Base-by-base conservation (phyloP, 306 rosid species). In the Castanea crenata region DNA sequence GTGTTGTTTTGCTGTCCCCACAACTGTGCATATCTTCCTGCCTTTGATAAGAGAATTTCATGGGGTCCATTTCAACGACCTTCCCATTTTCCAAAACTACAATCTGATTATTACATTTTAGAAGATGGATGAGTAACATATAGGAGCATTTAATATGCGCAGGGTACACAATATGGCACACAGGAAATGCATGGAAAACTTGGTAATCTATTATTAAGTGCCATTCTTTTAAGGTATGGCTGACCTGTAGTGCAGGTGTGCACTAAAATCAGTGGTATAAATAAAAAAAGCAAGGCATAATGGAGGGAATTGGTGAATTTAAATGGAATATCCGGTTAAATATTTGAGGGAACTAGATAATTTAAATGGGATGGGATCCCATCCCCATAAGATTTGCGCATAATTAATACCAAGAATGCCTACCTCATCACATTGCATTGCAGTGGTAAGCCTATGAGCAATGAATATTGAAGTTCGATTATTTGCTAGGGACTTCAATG, bases 381-480 rank as follows among this genome's bases (percentile, higher is more conserved):
- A 44, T 69, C 62, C 69, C 44, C 32, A 65, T 55, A 51, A 62
- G 52, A 13, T 34, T 25, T 63, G 69, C 54, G 57, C 55, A 78
- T 19, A 27, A 19, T 2, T 6, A 6, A 31, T 74, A 70, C 18
- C 74, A 46, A 58, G 76, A 71, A 21, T 57, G 80, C 65, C 59
- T 71, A 95, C 99, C 96, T 95, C 94, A 73, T 95, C 94, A 75
- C 98, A 95, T 80, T 95, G 99, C 99, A 95, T 95, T 74, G 99
- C 99, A 76, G 98, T 95, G 58, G 98, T 95, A 78, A 95, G 97
- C 86, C 99, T 88, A 85, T 95, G 99, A 79, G 99, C 99, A 78
- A 95, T 88, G 89, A 95, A 93, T 81, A 95, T 80, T 56, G 98
- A 91, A 46, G 99, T 95, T 77, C 97, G 91, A 82, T 95, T 91